phyloP scores from a whole-genome alignment of 2,329 filamentous ascomycete species.

The Exophiala sp. region DNA sequence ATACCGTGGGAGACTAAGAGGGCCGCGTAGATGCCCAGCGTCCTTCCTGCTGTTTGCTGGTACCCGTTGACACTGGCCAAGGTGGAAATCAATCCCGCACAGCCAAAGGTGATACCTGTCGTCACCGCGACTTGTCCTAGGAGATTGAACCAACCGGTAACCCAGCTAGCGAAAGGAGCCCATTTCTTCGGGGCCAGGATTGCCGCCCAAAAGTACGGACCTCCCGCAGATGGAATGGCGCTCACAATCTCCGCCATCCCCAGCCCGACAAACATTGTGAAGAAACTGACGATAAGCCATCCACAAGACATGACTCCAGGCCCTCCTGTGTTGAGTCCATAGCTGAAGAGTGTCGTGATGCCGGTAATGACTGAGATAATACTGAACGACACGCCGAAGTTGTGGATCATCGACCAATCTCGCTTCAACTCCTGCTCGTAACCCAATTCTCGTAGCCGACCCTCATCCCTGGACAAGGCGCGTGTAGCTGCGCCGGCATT shows the following conservation, averaged over 20 bases:
- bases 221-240: slow-evolving; percentile 54
- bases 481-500: slow-evolving; percentile 13
- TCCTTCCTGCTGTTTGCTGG: slow-evolving; percentile 42
- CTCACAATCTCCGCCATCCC: slow-evolving; percentile 57
- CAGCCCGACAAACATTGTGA: slow-evolving; percentile 50
- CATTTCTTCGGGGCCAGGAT: slow-evolving; percentile 48
- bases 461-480: slow-evolving; percentile 40
- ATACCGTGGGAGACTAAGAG: slow-evolving; percentile 50
- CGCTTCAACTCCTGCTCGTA: slow-evolving; percentile 56
- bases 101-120: slow-evolving; percentile 45
- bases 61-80: slow-evolving; percentile 44
- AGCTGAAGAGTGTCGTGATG: slow-evolving; percentile 53
- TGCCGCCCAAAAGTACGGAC: slow-evolving; percentile 57
- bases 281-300: slow-evolving; percentile 48
- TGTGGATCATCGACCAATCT: slow-evolving; percentile 55
- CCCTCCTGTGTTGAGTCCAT: slow-evolving; percentile 52
- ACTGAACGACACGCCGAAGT: slow-evolving; percentile 57
- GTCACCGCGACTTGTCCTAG: slow-evolving; percentile 47
- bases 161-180: slow-evolving; percentile 44
- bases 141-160: slow-evolving; percentile 48
- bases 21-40: slow-evolving; percentile 56
- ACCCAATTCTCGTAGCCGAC: slow-evolving; percentile 50
- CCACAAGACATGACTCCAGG: slow-evolving; percentile 52
- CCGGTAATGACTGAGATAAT: slow-evolving; percentile 59
- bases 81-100: slow-evolving; percentile 43